Percentiles rank a stretch among this genome's conserved stretches.
These are phyloP conservation scores for Pseudonitzschia multistriata DNA, from an alignment of 108 stramenopile species.

Conservation along the genomic window DNA sequence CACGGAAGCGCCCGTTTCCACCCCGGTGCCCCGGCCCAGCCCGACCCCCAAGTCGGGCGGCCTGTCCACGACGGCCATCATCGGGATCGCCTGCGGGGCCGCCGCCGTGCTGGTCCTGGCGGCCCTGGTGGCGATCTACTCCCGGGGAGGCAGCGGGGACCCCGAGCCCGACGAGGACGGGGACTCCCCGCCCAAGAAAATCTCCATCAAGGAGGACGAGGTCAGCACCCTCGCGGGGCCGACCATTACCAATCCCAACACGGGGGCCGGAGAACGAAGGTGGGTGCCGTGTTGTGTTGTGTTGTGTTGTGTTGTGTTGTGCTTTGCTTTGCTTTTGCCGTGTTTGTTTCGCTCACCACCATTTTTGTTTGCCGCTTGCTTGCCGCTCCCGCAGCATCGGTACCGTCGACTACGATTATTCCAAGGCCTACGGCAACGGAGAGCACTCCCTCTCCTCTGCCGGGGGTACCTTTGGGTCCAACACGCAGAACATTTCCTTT, in stretches of 20 bases:
- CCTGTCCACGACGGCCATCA: slow-evolving; percentile 37
- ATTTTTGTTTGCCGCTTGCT: no score
- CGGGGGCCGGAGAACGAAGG: slow-evolving; percentile 65
- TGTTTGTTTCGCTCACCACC: not conserved
- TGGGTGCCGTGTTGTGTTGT: slow-evolving; percentile 20
- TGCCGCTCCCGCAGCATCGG: no score
- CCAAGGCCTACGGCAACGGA: slow-evolving; percentile 71
- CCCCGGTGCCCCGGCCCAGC: not conserved
- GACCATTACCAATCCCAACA: not conserved
- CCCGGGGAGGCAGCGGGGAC: slow-evolving; percentile 22
- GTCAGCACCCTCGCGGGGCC: slow-evolving; percentile 33
- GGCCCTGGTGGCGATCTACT: slow-evolving; percentile 11
- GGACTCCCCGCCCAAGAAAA: slow-evolving; percentile 14
- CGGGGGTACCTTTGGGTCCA: slow-evolving; percentile 76
- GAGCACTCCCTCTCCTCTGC: slow-evolving; percentile 64
- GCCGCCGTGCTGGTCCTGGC: slow-evolving; percentile 35
- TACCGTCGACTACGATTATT: slow-evolving; percentile 86
- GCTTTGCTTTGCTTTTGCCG: not conserved
- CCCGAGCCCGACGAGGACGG: slow-evolving; percentile 13
- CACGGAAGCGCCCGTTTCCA: not conserved
- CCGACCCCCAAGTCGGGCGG: not conserved
- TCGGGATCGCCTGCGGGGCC: slow-evolving; percentile 61
- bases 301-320: not conserved
- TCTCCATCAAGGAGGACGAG: slow-evolving; percentile 26
- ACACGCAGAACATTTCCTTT: slow-evolving; percentile 48